Conservation (phyloP, 129 eudicot species). For the Lactuca saligna region DNA sequence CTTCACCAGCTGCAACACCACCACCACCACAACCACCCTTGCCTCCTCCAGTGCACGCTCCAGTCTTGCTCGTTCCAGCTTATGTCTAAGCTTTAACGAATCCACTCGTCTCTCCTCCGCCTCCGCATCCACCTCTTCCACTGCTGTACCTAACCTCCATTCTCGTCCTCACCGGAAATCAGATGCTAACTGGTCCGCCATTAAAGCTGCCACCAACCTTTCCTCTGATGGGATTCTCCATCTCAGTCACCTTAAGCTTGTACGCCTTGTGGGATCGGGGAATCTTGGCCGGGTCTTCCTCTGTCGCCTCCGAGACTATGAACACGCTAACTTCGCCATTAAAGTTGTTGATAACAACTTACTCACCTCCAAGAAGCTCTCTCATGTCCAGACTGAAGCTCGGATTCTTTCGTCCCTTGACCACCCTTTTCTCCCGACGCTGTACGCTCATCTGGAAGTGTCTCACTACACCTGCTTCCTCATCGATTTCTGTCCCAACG, state of each 20-base stretch:
- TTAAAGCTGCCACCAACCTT: constrained; percentile 60
- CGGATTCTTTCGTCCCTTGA: constrained; percentile 64
- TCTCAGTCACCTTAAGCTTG: constrained; percentile 85
- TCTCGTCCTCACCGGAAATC: constrained; percentile 59
- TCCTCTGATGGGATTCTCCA: constrained; percentile 78
- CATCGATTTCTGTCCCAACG: constrained; percentile 78
- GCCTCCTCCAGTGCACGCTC: constrained; percentile 50
- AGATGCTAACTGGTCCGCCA: constrained; percentile 74
- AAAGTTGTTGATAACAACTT: constrained; percentile 68
- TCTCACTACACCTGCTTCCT: constrained; percentile 78
- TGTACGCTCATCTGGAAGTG: constrained; percentile 77
- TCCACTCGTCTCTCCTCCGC: constrained; percentile 51
- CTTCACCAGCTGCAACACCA: constrained; percentile 46
- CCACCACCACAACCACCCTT: constrained; percentile 39
- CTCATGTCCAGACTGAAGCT: constrained; percentile 71
- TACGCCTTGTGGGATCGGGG: constrained; percentile 78
- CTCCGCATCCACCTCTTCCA: constrained; percentile 34
- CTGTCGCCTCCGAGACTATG: constrained; percentile 76
- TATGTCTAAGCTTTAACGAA: constrained; percentile 82
- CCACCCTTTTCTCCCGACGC: constrained; percentile 86
- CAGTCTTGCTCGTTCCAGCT: constrained; percentile 75
- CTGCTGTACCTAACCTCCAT: constrained; percentile 40
- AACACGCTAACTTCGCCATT: constrained; percentile 74
- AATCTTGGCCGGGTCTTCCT: constrained; percentile 89
- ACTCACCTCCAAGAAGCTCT: constrained; percentile 53